Evolutionary conservation across 495 filamentous ascomycete species (phyloP).

Genomic region (Cladorrhinum samala): DNA sequence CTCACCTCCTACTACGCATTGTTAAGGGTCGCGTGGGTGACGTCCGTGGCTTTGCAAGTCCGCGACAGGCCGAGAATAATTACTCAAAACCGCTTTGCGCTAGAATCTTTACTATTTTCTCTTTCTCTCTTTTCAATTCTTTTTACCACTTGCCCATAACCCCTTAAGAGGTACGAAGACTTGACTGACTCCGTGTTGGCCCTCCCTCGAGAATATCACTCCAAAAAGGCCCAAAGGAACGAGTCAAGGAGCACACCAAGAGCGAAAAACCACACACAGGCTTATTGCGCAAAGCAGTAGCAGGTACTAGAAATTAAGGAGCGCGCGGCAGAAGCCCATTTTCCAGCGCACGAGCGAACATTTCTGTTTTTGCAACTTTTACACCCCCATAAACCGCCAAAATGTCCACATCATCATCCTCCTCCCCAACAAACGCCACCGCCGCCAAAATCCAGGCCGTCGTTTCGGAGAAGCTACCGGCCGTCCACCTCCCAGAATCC

Average conservation of each 20-base stretch:
- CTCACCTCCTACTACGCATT: background rate
- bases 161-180: background rate
- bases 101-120: background rate
- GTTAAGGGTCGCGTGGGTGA: slow-evolving; percentile 13
- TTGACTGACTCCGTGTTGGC: background rate
- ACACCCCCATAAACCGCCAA: background rate
- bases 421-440: slow-evolving; percentile 22
- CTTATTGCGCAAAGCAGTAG: too few relatives aligned
- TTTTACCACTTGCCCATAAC: background rate
- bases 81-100: background rate
- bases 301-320: too few relatives aligned
- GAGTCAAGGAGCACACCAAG: background rate
- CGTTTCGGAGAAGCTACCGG: slow-evolving; percentile 41
- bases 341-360: too few relatives aligned
- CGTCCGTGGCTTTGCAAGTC: slow-evolving; percentile 22
- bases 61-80: slow-evolving; percentile 2
- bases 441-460: slow-evolving; percentile 24
- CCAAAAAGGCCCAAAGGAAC: too few relatives aligned
- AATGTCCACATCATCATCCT: slow-evolving; percentile 24
- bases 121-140: background rate
- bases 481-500: slow-evolving; percentile 46
- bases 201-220: background rate
- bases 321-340: too few relatives aligned
- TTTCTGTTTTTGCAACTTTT: too few relatives aligned
- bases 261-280: background rate